These are phyloP conservation scores for Chimonanthus praecox DNA, from an alignment of 164 flowering plant species.

Conservation along the genomic window DNA sequence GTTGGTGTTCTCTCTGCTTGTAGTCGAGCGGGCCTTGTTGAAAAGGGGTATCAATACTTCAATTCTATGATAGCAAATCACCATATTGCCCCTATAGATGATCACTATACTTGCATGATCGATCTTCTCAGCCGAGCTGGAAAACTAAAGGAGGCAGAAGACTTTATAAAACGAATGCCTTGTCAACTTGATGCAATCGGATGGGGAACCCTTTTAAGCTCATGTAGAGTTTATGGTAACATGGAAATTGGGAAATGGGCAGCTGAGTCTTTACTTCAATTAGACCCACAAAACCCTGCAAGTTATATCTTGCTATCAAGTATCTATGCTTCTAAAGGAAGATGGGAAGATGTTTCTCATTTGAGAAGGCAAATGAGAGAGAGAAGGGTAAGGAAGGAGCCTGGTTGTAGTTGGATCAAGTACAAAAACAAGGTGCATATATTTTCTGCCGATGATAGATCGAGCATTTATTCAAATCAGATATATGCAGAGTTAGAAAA, in stretches of 20 bases:
- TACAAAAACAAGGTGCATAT: conserved; percentile 58
- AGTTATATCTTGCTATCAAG: conserved; percentile 71
- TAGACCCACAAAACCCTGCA: conserved; percentile 77
- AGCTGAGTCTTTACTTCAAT: conserved; percentile 52
- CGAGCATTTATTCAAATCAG: conserved; percentile 52
- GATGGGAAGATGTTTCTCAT: conserved; percentile 69
- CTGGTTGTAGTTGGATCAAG: conserved; percentile 91
- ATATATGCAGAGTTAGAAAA: conserved; percentile 44
- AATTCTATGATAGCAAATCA: conserved; percentile 57
- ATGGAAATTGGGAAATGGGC: conserved; percentile 90
- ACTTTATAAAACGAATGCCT: conserved; percentile 67
- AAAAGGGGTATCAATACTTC: conserved; percentile 55
- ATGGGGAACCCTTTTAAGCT: conserved; percentile 75
- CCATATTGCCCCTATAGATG: conserved; percentile 41
- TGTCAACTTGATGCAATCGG: conserved; percentile 63
- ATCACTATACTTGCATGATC: conserved; percentile 89
- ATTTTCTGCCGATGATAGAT: conserved; percentile 75
- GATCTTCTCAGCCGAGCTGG: conserved; percentile 85
- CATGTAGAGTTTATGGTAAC: conserved; percentile 67
- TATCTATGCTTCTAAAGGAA: conserved; percentile 75
- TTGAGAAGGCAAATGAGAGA: conserved; percentile 67
- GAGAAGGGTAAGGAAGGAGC: conserved; percentile 61
- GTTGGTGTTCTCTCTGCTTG: conserved; percentile 86
- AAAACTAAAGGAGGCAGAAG: conserved; percentile 64
- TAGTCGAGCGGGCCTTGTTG: conserved; percentile 81